Evolutionary conservation across 2,329 filamentous ascomycete genomes (phyloP).

Genomic region (Chaetomiaceae sp.): DNA sequence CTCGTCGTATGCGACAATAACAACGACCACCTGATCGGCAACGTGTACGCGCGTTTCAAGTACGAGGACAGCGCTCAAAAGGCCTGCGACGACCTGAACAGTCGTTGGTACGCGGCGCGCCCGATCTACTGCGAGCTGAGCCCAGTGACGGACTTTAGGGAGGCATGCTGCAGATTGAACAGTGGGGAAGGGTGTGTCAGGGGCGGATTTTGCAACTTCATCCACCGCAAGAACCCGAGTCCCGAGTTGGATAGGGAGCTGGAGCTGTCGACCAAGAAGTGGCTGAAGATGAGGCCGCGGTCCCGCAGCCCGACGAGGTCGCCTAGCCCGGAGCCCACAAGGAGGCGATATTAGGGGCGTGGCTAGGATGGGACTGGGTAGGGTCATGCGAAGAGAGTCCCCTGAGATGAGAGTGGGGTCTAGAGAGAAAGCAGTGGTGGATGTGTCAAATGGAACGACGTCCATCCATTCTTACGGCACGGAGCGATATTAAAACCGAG

Average conservation of each 20-base stretch:
- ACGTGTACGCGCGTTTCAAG: constrained; percentile 99
- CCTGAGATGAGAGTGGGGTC: too few relatives aligned
- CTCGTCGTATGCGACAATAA: constrained; percentile 99
- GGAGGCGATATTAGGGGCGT: constrained; percentile 57
- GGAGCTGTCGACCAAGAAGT: constrained; percentile 89
- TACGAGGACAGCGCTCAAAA: constrained; percentile 95
- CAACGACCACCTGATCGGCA: constrained; percentile 98
- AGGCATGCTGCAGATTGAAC: constrained; percentile 94
- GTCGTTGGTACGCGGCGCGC: constrained; percentile 91
- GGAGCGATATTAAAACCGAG: too few relatives aligned
- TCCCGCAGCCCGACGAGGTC: constrained; percentile 76
- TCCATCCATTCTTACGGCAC: too few relatives aligned
- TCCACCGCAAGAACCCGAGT: constrained; percentile 92
- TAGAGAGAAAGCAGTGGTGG: too few relatives aligned
- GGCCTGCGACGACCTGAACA: constrained; percentile 91
- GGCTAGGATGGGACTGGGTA: too few relatives aligned
- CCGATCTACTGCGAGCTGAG: constrained; percentile 98
- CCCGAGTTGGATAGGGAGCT: constrained; percentile 86
- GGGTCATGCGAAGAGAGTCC: too few relatives aligned
- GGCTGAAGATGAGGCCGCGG: constrained; percentile 79
- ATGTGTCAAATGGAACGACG: too few relatives aligned
- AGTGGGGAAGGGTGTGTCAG: constrained; percentile 91
- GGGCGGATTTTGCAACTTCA: constrained; percentile 98
- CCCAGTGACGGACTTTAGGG: constrained; percentile 95
- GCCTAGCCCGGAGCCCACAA: constrained; percentile 78